A percentile compares a stretch with the other conserved stretches of the same genome.
Evolutionary conservation across 177 flowering plant species (phyloP).

Genomic region (Telopea speciosissima): DNA sequence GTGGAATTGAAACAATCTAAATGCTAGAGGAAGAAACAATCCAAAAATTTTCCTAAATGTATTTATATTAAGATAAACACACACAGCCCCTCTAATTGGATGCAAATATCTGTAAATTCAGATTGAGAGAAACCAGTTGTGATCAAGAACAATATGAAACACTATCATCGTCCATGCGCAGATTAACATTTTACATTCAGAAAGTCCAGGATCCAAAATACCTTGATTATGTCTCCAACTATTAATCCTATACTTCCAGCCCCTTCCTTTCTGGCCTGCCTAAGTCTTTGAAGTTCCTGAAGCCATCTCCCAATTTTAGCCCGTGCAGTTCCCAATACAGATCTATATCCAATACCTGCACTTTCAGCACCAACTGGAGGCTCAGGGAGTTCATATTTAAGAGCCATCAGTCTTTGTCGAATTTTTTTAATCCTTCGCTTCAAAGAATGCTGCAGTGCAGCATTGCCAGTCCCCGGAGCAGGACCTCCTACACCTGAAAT

Average conservation of each 20-base stretch:
- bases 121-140: neutral
- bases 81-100: neutral
- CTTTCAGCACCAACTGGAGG: conserved; percentile 55
- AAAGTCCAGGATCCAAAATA: conserved; percentile 16
- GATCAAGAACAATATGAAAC: conserved; percentile 1
- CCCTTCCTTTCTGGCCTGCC: conserved; percentile 95
- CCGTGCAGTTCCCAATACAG: conserved; percentile 74
- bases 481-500: conserved; percentile 28
- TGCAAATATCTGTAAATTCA: neutral
- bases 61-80: too few relatives aligned
- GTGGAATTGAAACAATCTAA: neutral
- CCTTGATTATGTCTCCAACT: conserved; percentile 84
- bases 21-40: neutral
- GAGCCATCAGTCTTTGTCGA: conserved; percentile 87
- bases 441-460: conserved; percentile 44
- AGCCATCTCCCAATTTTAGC: conserved; percentile 88
- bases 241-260: conserved; percentile 78
- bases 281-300: conserved; percentile 81
- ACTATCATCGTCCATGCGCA: neutral
- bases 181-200: neutral
- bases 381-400: conserved; percentile 72
- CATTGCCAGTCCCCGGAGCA: conserved; percentile 29
- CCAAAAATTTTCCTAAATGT: neutral
- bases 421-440: conserved; percentile 80
- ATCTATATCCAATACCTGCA: conserved; percentile 69